Evolutionary conservation across 352 stramenopile genomes (phyloP).

Genomic region (Pythium volutum): DNA sequence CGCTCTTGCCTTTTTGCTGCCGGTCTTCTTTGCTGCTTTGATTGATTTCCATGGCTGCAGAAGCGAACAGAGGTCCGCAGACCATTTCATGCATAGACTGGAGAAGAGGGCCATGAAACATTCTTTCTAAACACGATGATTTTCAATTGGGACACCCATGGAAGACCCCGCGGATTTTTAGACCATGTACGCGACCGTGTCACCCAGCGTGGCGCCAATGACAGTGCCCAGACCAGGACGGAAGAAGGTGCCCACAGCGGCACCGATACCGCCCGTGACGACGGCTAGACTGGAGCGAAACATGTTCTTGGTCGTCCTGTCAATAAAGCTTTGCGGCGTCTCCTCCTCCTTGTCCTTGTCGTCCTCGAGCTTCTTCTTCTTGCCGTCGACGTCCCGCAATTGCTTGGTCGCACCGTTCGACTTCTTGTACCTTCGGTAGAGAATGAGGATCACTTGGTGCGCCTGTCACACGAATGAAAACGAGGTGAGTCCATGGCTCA

Average conservation of each 20-base stretch:
- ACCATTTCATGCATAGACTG: no score
- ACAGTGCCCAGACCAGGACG: conserved; percentile 75
- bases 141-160: background rate
- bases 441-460: conserved; percentile 64
- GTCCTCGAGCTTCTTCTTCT: conserved; percentile 12
- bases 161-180: conserved; percentile 20
- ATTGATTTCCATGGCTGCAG: no score
- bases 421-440: conserved; percentile 61
- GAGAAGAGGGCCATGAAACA: background rate
- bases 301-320: conserved; percentile 54
- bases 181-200: conserved; percentile 78
- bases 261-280: conserved; percentile 64
- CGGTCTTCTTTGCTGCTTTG: no score
- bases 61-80: no score
- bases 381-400: conserved; percentile 27
- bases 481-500: conserved; percentile 2
- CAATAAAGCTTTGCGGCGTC: conserved; percentile 32
- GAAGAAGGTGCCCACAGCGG: conserved; percentile 65
- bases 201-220: conserved; percentile 70
- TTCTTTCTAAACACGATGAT: background rate
- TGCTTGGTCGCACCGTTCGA: conserved; percentile 16
- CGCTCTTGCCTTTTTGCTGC: no score
- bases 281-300: conserved; percentile 61
- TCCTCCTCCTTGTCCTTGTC: conserved; percentile 14
- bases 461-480: conserved; percentile 32